Conservation (phyloP, 352 stramenopile species). For the Phytopythium sindhum region DNA sequence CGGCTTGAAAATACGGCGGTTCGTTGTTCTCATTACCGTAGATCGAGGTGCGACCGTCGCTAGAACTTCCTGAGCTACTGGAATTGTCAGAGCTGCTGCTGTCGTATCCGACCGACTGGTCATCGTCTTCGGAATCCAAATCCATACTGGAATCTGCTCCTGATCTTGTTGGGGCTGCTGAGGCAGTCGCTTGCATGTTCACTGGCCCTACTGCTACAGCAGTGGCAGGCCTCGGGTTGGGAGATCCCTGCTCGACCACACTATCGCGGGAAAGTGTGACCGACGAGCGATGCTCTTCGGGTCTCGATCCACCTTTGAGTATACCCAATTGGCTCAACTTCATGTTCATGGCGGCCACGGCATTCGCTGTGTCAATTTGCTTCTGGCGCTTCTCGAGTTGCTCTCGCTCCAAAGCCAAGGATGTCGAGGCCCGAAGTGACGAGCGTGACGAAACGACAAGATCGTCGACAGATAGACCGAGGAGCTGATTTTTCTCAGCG, state of each 20-base stretch:
- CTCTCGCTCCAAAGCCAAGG: slow-evolving; percentile 62
- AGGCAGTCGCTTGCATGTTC: background rate
- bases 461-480: slow-evolving; percentile 26
- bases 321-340: slow-evolving; percentile 61
- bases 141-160: background rate
- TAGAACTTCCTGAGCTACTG: background rate
- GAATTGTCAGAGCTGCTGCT: slow-evolving; percentile 2
- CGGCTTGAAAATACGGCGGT: background rate
- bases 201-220: background rate
- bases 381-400: slow-evolving; percentile 68
- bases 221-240: background rate
- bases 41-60: background rate
- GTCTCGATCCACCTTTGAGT: slow-evolving; percentile 21
- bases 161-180: slow-evolving; percentile 1
- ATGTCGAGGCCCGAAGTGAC: slow-evolving; percentile 19
- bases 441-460: slow-evolving; percentile 9
- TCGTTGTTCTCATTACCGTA: background rate
- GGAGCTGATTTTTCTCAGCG: slow-evolving; percentile 20
- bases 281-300: background rate
- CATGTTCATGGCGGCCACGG: slow-evolving; percentile 71
- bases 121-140: background rate
- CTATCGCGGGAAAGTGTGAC: background rate
- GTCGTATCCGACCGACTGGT: slow-evolving; percentile 3
- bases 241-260: background rate
- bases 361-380: slow-evolving; percentile 70